Conservation (phyloP, 306 rosid genomes). For the Medicago ruthenica region DNA sequence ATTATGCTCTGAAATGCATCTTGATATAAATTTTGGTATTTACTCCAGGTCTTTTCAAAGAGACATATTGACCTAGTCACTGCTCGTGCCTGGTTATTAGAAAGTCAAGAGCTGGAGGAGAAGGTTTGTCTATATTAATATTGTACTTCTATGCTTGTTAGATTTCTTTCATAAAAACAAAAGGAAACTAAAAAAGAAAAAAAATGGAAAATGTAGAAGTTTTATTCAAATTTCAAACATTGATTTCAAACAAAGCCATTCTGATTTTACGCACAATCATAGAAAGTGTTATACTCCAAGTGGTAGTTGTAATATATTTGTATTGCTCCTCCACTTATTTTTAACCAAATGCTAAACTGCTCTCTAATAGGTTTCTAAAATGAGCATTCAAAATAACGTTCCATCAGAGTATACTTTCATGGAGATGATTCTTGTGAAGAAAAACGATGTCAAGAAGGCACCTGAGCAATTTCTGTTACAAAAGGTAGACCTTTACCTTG, state of each 20-base stretch:
- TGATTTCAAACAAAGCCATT: conserved; percentile 22
- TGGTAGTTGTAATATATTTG: background rate
- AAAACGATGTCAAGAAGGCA: conserved; percentile 57
- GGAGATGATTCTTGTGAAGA: conserved; percentile 53
- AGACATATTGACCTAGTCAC: conserved; percentile 78
- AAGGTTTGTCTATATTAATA: conserved; percentile 65
- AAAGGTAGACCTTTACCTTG: conserved; percentile 57
- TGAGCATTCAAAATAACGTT: conserved; percentile 77
- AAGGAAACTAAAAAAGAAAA: background rate
- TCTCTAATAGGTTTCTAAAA: conserved; percentile 63
- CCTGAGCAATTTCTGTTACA: conserved; percentile 49
- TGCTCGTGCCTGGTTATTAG: conserved; percentile 78
- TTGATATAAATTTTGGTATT: conserved; percentile 37
- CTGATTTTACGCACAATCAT: background rate
- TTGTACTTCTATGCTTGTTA: conserved; percentile 12
- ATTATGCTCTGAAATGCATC: conserved; percentile 17
- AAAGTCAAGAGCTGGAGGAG: conserved; percentile 76
- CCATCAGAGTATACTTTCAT: conserved; percentile 77
- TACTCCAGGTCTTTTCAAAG: conserved; percentile 77
- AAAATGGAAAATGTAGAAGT: conserved; percentile 6
- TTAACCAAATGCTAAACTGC: conserved; percentile 37
- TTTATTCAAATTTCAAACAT: conserved; percentile 19
- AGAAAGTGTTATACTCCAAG: no score
- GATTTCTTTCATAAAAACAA: background rate
- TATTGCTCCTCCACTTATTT: conserved; percentile 13